A percentile compares a stretch with the other conserved stretches of the same genome.
Evolutionary conservation across 1,284 basidiomycete genomes (phyloP).

Genomic region (Mycena citricolor): DNA sequence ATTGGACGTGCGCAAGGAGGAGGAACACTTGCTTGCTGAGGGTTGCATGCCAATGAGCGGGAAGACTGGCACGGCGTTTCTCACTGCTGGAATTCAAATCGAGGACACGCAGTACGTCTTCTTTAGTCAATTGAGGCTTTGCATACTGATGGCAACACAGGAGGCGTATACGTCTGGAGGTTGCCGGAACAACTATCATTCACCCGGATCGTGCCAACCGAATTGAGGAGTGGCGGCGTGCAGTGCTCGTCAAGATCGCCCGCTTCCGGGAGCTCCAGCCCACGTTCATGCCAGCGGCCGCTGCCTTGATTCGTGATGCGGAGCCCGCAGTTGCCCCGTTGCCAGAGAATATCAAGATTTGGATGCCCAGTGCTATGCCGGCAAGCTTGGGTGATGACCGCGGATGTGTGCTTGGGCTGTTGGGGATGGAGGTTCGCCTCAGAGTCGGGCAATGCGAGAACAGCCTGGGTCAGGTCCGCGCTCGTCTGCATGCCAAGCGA

Average conservation of each 20-base stretch:
- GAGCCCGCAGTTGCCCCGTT: no score
- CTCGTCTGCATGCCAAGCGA: constrained; percentile 7
- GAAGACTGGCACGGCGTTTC: neutral
- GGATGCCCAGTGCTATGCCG: neutral
- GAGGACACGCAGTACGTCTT: constrained; percentile 6
- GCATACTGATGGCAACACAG: no score
- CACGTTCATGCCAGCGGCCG: constrained; percentile 12
- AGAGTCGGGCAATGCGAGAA: constrained; percentile 11
- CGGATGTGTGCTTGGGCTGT: neutral
- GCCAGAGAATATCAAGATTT: neutral
- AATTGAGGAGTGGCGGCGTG: constrained; percentile 11
- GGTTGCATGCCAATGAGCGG: neutral
- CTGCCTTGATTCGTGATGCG: no score
- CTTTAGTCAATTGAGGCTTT: no score
- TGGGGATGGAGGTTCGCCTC: constrained; percentile 7
- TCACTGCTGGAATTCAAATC: constrained; percentile 1
- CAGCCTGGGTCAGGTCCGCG: constrained; percentile 5
- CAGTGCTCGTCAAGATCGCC: constrained; percentile 10
- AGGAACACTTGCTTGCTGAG: neutral
- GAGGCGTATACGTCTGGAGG: neutral
- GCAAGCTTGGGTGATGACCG: neutral
- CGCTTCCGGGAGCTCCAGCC: constrained; percentile 15
- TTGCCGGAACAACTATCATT: neutral
- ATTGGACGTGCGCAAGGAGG: neutral
- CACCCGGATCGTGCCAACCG: constrained; percentile 4